Conservation (phyloP, 1,284 basidiomycete genomes). For the Boletus mariae region DNA sequence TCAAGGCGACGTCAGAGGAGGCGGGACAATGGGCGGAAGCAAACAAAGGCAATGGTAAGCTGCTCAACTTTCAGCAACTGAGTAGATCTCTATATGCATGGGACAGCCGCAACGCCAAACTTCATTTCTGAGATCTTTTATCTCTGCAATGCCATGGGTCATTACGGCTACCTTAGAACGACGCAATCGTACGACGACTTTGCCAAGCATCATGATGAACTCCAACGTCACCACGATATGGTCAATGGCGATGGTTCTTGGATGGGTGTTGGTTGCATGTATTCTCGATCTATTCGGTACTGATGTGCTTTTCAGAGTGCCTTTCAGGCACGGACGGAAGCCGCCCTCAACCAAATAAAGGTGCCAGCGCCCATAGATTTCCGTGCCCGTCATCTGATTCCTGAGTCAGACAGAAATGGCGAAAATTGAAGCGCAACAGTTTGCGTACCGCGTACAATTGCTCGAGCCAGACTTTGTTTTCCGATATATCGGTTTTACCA, state of each 20-base stretch:
- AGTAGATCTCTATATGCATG: not conserved
- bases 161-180: slow-evolving; percentile 82
- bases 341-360: slow-evolving; percentile 70
- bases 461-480: slow-evolving; percentile 84
- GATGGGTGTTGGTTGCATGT: slow-evolving; percentile 60
- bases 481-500: slow-evolving; percentile 78
- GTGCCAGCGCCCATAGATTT: slow-evolving; percentile 34
- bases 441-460: slow-evolving; percentile 84
- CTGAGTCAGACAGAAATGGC: slow-evolving; percentile 57
- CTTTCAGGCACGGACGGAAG: slow-evolving; percentile 63
- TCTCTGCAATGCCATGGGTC: slow-evolving; percentile 78
- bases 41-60: slow-evolving; percentile 45
- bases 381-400: not conserved
- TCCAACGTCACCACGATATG: slow-evolving; percentile 75
- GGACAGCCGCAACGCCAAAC: slow-evolving; percentile 59
- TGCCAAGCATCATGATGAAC: slow-evolving; percentile 71
- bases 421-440: slow-evolving; percentile 65
- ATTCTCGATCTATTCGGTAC: slow-evolving; percentile 6
- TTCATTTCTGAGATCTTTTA: slow-evolving; percentile 98
- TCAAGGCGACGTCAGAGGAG: slow-evolving; percentile 86
- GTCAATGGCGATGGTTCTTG: slow-evolving; percentile 75
- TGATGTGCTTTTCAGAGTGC: slow-evolving; percentile 47
- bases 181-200: slow-evolving; percentile 72
- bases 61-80: not conserved
- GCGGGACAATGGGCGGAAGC: slow-evolving; percentile 67